Conservation (phyloP, 768 basidiomycete genomes). For the Mycena indigotica region DNA sequence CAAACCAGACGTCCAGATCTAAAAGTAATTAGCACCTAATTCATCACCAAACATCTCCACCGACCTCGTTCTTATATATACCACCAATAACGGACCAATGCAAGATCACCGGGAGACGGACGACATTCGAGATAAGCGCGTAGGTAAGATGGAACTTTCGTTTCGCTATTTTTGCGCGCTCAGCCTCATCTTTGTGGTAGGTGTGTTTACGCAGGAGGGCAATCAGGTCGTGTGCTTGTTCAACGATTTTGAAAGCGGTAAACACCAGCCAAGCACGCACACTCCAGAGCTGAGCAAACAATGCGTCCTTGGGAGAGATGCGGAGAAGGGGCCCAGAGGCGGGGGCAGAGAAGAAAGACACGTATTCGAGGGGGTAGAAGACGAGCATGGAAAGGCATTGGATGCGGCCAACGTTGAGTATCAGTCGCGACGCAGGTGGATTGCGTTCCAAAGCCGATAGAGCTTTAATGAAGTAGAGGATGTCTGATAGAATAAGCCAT, state of each 20-base stretch:
- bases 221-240: constrained; percentile 6
- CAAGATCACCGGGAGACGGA: constrained; percentile 19
- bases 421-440: constrained; percentile 48
- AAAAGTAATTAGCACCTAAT: not conserved
- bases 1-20: constrained; percentile 16
- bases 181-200: not conserved
- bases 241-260: constrained; percentile 11
- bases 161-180: not conserved
- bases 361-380: constrained; percentile 57
- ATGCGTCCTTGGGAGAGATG: constrained; percentile 7
- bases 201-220: not conserved
- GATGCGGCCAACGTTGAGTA: constrained; percentile 53
- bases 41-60: not conserved
- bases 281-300: constrained; percentile 16
- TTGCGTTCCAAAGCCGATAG: constrained; percentile 51
- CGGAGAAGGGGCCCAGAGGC: constrained; percentile 15
- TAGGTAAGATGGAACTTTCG: constrained; percentile 9
- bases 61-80: constrained; percentile 17
- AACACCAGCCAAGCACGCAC: constrained; percentile 18
- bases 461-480: constrained; percentile 53
- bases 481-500: constrained; percentile 35
- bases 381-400: constrained; percentile 57
- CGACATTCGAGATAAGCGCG: constrained; percentile 14
- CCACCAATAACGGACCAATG: constrained; percentile 23
- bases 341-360: constrained; percentile 48